Conservation (phyloP, 139 green algal species). For the Tetradesmus obliquus region DNA sequence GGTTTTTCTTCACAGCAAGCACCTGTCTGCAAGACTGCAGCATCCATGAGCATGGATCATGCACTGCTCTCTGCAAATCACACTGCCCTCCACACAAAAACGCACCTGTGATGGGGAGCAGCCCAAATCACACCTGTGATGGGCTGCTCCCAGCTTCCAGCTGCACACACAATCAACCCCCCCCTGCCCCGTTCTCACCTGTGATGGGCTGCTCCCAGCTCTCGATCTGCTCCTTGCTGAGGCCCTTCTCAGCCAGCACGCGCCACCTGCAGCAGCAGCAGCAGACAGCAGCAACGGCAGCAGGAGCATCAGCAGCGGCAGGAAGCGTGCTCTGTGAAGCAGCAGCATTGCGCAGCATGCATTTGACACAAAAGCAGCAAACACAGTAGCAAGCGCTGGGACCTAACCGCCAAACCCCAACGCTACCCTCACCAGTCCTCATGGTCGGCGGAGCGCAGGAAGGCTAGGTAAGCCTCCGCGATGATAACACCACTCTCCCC, state of each 20-base stretch:
- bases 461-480: neutral
- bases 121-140: constrained; percentile 59
- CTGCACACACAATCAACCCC: too few relatives aligned
- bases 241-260: constrained; percentile 80
- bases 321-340: neutral
- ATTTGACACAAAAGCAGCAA: too few relatives aligned
- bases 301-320: neutral
- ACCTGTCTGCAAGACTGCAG: too few relatives aligned
- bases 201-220: constrained; percentile 78
- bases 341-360: too few relatives aligned
- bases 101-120: too few relatives aligned
- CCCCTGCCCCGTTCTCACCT: constrained; percentile 8
- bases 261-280: constrained; percentile 50
- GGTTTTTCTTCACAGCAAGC: too few relatives aligned
- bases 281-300: neutral
- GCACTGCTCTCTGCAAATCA: too few relatives aligned
- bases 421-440: neutral
- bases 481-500: neutral
- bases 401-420: neutral
- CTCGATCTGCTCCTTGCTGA: constrained; percentile 79
- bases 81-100: too few relatives aligned
- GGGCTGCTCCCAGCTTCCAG: constrained; percentile 67
- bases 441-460: neutral
- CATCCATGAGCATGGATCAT: too few relatives aligned
- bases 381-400: neutral